These are phyloP conservation scores for Pleurotus tuber-regium DNA, from an alignment of 768 basidiomycete species.

Conservation along the genomic window DNA sequence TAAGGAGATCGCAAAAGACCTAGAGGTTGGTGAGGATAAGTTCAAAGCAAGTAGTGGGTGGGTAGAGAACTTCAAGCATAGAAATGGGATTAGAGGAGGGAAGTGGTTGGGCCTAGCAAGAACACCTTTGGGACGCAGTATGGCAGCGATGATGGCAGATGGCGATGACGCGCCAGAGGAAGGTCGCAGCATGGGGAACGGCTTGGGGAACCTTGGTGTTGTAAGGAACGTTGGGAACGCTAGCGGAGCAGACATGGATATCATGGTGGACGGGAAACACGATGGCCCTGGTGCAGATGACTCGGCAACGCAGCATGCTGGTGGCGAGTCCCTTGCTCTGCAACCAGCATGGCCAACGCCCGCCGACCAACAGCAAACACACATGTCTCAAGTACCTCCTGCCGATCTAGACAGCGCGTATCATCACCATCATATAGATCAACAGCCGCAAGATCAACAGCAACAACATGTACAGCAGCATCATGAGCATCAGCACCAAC, in stretches of 20 bases:
- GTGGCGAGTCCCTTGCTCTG: slow-evolving; percentile 17
- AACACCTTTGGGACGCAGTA: slow-evolving; percentile 28
- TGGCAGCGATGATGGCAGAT: too few species aligned
- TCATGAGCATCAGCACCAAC: too few species aligned
- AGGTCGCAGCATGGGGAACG: slow-evolving; percentile 14
- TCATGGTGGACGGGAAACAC: too few species aligned
- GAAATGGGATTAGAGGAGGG: slow-evolving; percentile 72
- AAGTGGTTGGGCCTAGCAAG: slow-evolving; percentile 45
- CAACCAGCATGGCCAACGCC: slow-evolving; percentile 18
- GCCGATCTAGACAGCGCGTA: background rate
- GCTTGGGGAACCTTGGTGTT: background rate
- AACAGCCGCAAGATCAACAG: background rate
- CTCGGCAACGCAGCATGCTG: background rate
- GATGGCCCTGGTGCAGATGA: too few species aligned
- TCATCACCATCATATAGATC: slow-evolving; percentile 3
- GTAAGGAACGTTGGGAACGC: too few species aligned
- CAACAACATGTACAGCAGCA: background rate
- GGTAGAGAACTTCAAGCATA: slow-evolving; percentile 90
- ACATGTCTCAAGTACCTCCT: background rate
- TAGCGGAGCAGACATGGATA: too few species aligned
- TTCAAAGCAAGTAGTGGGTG: slow-evolving; percentile 94
- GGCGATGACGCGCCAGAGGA: too few species aligned
- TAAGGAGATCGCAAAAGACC: slow-evolving; percentile 55
- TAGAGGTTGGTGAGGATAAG: slow-evolving; percentile 60
- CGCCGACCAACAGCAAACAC: slow-evolving; percentile 11